phyloP scores from a whole-genome alignment of 1,284 basidiomycete species.

The Apiotrichum veenhuisii region DNA sequence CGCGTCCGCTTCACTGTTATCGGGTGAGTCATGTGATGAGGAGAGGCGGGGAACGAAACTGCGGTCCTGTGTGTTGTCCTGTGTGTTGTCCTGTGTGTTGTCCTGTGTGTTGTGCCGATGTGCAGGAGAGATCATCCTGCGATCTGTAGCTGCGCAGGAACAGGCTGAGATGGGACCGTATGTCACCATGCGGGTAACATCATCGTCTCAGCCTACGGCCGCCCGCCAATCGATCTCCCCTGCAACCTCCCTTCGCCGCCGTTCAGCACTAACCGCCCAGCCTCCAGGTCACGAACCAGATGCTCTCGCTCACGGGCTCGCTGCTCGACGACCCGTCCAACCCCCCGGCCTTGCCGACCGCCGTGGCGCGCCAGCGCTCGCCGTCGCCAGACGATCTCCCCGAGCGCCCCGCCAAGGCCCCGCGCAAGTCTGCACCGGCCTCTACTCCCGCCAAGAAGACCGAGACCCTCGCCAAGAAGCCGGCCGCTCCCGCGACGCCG shows the following conservation, averaged over 20 bases:
- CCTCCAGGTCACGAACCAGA: conserved; percentile 87
- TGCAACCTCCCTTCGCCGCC: too few species aligned
- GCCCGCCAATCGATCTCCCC: too few species aligned
- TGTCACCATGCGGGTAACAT: too few species aligned
- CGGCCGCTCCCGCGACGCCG: conserved; percentile 6
- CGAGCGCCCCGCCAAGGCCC: conserved; percentile 17
- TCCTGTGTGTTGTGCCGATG: too few species aligned
- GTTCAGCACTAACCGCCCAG: conserved; percentile 53
- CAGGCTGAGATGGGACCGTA: too few species aligned
- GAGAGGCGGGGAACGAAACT: too few species aligned
- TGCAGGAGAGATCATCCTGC: too few species aligned
- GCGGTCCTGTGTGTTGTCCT: too few species aligned
- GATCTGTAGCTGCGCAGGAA: too few species aligned
- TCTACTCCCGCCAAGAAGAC: conserved; percentile 7
- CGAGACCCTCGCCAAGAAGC: conserved; percentile 4
- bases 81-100: too few species aligned
- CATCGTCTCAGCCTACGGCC: too few species aligned
- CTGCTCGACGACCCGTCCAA: conserved; percentile 81
- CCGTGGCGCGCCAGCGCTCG: conserved; percentile 19
- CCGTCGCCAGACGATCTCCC: conserved; percentile 26
- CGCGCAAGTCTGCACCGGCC: conserved; percentile 11
- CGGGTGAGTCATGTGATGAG: conserved; percentile 58
- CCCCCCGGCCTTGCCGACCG: conserved; percentile 53
- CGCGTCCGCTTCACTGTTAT: conserved; percentile 83
- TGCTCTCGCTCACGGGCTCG: conserved; percentile 89